Evolutionary conservation across 148 eudicot species (phyloP), one percentile per base, ranked within the genome.

Genomic region (Hydrangea macrophylla): DNA sequence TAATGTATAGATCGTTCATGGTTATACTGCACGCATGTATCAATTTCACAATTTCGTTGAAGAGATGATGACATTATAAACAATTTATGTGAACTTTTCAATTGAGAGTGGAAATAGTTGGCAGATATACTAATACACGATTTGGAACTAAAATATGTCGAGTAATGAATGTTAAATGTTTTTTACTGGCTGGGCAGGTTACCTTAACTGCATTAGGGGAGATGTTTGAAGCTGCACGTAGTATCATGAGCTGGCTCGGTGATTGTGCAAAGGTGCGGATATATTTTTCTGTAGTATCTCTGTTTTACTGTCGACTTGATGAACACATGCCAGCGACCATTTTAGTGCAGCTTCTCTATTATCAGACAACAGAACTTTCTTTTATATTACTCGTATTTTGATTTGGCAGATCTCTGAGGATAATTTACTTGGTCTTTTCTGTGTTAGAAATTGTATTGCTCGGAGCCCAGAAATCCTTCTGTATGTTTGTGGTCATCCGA

Each of bases 221-320:
- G 78, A 90, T 94, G 97, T 94, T 94, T 80, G 85, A 90, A 81
- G 97, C 89, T 72, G 98, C 98, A 53, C 96, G 96, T 65, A 54
- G 84, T 77, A 94, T 94, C 70, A 90, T 90, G 98, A 81, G 75
- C 80, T 94, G 98, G 98, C 97, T 94, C 48, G 97, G 97, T 71
- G 98, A 90, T 30, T 94, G 96, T 82, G 98, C 98, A 63, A 94
- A 94, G 98, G 98, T 94, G 68, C 57, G 90, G 77, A 45, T 39
- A 13, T 15, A 37, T 54, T 73, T 57, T 32, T 10, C 58, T 53
- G 4, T 9, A 64, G 39, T 26, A 58, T 54, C 36, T 59, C 37
- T 27, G 0, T 0, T 7, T 36, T 7, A 10, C 24, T 56, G 40
- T 58, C n/a, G n/a, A n/a, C n/a, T n/a, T n/a, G n/a, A n/a, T n/a